These are phyloP conservation scores for Synchytrium microbalum DNA, from an alignment of 371 early-diverging fungal species.

Conservation along the genomic window DNA sequence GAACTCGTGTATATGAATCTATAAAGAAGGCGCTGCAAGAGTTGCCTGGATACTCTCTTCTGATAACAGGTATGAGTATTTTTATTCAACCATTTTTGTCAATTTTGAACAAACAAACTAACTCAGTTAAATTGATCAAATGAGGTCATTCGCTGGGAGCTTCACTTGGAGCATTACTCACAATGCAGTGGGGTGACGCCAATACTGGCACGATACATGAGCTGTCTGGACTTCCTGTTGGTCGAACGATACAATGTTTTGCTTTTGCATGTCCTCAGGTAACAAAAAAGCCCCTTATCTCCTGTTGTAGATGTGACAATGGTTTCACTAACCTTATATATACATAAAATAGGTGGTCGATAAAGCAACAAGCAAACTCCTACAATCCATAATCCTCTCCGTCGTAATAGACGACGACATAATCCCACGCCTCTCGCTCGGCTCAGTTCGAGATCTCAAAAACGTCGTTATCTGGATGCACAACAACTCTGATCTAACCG, in stretches of 20 bases:
- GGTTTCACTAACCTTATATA: too few species aligned
- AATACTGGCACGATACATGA: conserved; percentile 15
- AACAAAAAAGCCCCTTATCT: too few species aligned
- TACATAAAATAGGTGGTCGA: neutral
- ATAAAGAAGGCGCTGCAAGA: conserved; percentile 18
- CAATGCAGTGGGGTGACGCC: conserved; percentile 30
- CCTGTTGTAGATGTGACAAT: too few species aligned
- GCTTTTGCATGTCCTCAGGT: conserved; percentile 23
- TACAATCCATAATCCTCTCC: conserved; percentile 16
- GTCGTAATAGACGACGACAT: conserved; percentile 29
- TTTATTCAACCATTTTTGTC: neutral
- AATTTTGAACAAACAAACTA: neutral
- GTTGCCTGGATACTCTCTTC: conserved; percentile 26
- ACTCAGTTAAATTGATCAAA: too few species aligned
- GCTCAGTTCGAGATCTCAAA: conserved; percentile 28
- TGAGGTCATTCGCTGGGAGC: too few species aligned
- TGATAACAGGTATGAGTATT: conserved; percentile 25
- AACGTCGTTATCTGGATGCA: conserved; percentile 11
- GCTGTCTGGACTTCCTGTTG: conserved; percentile 15
- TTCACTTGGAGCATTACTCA: conserved; percentile 24
- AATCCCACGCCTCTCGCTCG: conserved; percentile 26
- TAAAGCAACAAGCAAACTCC: neutral
- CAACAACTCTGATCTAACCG: neutral
- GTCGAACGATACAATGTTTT: conserved; percentile 20
- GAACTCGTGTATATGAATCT: conserved; percentile 19